A percentile compares a stretch with the other conserved stretches of the same genome.
Evolutionary conservation across 2,329 filamentous ascomycete species (phyloP).

Genomic region (Grosmannia huntii): DNA sequence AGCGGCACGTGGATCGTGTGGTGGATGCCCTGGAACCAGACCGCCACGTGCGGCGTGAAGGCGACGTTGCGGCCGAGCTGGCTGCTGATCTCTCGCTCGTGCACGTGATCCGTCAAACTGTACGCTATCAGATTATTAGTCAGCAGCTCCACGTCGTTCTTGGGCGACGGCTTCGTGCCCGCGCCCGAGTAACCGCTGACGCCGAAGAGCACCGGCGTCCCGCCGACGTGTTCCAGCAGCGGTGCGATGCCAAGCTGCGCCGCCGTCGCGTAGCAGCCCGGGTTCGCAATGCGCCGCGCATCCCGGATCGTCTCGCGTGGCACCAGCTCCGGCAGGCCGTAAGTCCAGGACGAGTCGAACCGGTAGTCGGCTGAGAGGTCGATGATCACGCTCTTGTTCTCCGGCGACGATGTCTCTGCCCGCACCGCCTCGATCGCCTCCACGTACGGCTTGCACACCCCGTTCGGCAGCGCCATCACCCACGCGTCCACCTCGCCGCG

Average conservation of each 20-base stretch:
- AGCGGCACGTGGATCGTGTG: slow-evolving; percentile 86
- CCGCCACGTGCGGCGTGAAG: slow-evolving; percentile 90
- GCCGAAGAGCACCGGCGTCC: slow-evolving; percentile 73
- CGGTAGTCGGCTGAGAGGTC: slow-evolving; percentile 96
- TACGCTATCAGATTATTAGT: slow-evolving; percentile 85
- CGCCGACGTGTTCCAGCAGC: slow-evolving; percentile 62
- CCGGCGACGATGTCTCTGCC: slow-evolving; percentile 21
- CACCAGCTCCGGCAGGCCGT: slow-evolving; percentile 78
- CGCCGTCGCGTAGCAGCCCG: slow-evolving; percentile 90
- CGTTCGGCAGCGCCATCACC: slow-evolving; percentile 95
- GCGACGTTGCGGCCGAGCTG: slow-evolving; percentile 62
- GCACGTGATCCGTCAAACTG: slow-evolving; percentile 84
- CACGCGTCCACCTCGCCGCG: slow-evolving; percentile 83
- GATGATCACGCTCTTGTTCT: slow-evolving; percentile 61
- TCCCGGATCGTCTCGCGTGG: slow-evolving; percentile 63
- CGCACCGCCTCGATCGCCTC: slow-evolving; percentile 69
- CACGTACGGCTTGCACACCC: slow-evolving; percentile 86
- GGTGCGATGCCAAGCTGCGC: slow-evolving; percentile 83
- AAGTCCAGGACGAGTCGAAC: slow-evolving; percentile 76
- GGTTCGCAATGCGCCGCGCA: slow-evolving; percentile 76
- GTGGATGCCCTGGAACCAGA: slow-evolving; percentile 93
- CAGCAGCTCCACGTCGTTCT: slow-evolving; percentile 79
- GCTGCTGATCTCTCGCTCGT: slow-evolving; percentile 77
- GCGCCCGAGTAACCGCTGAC: slow-evolving; percentile 91
- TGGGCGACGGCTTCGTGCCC: slow-evolving; percentile 84